Conservation (phyloP, 148 eudicot species). For the Cornus suecica region DNA sequence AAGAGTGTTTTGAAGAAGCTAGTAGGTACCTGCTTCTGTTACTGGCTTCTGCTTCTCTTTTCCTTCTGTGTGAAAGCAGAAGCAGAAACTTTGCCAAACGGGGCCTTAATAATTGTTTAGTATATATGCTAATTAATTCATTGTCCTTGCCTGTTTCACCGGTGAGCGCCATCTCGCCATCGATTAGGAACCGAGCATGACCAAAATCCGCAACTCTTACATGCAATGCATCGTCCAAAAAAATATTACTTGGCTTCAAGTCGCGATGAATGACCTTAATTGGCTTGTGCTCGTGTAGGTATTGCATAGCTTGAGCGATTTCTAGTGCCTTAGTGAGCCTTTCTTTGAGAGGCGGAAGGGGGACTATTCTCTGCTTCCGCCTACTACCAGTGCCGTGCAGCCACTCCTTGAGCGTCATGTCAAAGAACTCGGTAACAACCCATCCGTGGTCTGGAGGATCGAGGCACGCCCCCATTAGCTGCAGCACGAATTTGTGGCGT, state of each 20-base stretch:
- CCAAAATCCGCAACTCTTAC: constrained; percentile 51
- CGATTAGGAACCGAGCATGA: constrained; percentile 38
- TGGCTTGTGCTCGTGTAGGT: constrained; percentile 40
- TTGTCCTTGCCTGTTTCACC: constrained; percentile 43
- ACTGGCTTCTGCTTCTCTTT: no score
- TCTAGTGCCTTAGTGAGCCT: constrained; percentile 38
- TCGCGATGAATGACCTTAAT: constrained; percentile 37
- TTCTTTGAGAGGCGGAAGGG: constrained; percentile 30
- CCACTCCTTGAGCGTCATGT: constrained; percentile 36
- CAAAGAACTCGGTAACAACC: constrained; percentile 39
- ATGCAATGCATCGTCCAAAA: constrained; percentile 35
- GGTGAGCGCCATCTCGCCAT: constrained; percentile 44
- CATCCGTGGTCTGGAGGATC: constrained; percentile 39
- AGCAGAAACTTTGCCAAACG: no score
- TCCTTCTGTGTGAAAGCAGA: no score
- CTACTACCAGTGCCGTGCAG: constrained; percentile 36
- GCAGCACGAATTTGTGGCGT: constrained; percentile 40
- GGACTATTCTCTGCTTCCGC: constrained; percentile 21
- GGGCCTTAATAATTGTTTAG: no score
- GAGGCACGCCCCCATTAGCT: constrained; percentile 42
- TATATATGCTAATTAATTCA: no score
- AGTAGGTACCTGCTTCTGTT: no score
- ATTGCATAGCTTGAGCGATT: constrained; percentile 51
- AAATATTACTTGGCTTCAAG: constrained; percentile 44
- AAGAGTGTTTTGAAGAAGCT: no score